phyloP scores from a whole-genome alignment of 2,329 filamentous ascomycete species.

The Fusarium anthophilum region DNA sequence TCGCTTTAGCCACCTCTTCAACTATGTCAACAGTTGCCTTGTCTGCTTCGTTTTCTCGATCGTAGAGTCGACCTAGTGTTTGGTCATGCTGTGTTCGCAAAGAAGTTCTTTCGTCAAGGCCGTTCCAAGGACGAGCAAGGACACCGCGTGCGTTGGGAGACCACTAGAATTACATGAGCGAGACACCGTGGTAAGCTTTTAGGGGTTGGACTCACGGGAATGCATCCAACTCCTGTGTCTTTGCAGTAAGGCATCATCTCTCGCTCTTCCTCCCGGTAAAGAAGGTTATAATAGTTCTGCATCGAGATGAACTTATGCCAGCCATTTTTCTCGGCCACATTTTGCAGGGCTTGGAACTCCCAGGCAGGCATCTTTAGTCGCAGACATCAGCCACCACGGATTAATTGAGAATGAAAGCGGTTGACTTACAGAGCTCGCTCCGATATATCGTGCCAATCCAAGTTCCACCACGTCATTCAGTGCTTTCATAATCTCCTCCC shows the following conservation, averaged over 20 bases:
- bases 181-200: too few species aligned
- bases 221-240: background rate
- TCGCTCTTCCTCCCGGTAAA: constrained; percentile 68
- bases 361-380: background rate
- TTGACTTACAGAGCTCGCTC: background rate
- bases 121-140: background rate
- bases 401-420: fast-evolving
- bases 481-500: background rate
- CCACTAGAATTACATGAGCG: background rate
- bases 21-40: background rate
- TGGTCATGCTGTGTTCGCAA: background rate
- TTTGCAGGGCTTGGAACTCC: constrained; percentile 55
- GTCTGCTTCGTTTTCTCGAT: background rate
- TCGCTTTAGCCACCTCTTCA: background rate
- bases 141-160: background rate
- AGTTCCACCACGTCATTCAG: background rate
- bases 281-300: constrained; percentile 65
- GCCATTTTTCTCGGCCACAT: constrained; percentile 60
- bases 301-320: constrained; percentile 68
- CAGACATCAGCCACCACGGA: constrained; percentile 51
- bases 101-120: background rate
- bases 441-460: background rate
- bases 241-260: constrained; percentile 52
- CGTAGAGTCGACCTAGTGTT: background rate
- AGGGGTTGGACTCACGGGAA: background rate